Percentiles rank a stretch among this genome's conserved stretches.
Conservation (phyloP, 371 early-diverging fungal genomes). For the Nematocida minor region DNA sequence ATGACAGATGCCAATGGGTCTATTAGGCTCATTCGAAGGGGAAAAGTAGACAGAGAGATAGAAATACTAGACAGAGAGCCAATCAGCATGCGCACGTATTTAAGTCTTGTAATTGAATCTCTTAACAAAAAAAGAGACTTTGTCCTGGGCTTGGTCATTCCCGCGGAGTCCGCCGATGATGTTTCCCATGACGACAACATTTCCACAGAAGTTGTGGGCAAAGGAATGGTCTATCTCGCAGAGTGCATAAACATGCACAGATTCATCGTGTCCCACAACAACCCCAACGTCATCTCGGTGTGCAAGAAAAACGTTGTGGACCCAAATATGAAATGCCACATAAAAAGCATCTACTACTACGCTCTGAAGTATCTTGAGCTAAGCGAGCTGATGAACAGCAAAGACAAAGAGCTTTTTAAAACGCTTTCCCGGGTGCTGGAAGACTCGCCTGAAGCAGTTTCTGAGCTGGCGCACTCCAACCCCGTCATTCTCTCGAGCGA, state of each 20-base stretch:
- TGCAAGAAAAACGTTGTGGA: constrained; percentile 11
- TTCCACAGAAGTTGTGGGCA: background rate
- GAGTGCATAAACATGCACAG: constrained; percentile 46
- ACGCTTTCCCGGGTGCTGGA: background rate
- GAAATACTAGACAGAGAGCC: constrained; percentile 50
- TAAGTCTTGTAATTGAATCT: constrained; percentile 27
- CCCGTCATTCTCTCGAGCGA: constrained; percentile 4
- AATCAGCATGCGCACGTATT: constrained; percentile 39
- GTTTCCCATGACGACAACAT: constrained; percentile 7
- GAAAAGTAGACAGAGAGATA: background rate
- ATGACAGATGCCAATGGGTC: background rate
- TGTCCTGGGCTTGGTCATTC: constrained; percentile 17
- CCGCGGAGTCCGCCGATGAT: background rate
- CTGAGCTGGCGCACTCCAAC: background rate
- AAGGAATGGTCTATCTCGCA: constrained; percentile 28
- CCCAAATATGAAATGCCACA: constrained; percentile 11
- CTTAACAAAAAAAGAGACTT: constrained; percentile 38
- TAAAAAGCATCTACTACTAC: constrained; percentile 42
- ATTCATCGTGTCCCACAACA: constrained; percentile 14
- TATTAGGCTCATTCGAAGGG: background rate
- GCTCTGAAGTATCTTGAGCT: background rate
- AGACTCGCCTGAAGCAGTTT: background rate
- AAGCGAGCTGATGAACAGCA: background rate
- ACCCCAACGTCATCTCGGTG: constrained; percentile 39
- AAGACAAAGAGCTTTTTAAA: background rate